phyloP scores from a whole-genome alignment of 2,329 filamentous ascomycete species.

The Berkeleyomyces rouxiae region DNA sequence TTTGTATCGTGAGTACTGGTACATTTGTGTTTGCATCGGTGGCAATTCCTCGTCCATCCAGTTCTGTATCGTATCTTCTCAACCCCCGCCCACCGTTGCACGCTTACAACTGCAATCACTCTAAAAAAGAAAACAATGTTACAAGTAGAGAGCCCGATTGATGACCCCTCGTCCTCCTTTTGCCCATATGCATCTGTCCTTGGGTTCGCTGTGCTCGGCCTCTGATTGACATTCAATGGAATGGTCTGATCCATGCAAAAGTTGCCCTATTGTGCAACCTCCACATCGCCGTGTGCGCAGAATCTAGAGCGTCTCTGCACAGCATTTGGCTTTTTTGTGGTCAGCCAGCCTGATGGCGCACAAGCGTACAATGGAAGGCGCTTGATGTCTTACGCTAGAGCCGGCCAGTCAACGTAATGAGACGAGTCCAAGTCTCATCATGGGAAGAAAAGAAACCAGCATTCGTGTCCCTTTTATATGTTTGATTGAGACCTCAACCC shows the following conservation, averaged over 20 bases:
- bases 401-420: neutral
- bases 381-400: too few relatives aligned
- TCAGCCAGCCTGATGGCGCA: neutral
- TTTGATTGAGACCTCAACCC: constrained; percentile 10
- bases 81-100: too few relatives aligned
- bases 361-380: too few relatives aligned
- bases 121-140: too few relatives aligned
- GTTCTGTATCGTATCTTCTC: too few relatives aligned
- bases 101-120: too few relatives aligned
- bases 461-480: neutral
- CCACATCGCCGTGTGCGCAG: neutral
- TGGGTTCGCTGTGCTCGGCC: neutral
- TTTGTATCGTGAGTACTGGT: too few relatives aligned
- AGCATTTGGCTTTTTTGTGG: neutral
- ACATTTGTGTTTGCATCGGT: too few relatives aligned
- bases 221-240: neutral
- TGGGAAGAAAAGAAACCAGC: neutral
- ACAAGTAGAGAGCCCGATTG: too few relatives aligned
- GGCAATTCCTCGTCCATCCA: too few relatives aligned
- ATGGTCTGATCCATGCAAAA: neutral
- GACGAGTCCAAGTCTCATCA: too few relatives aligned
- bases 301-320: neutral
- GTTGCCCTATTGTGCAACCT: neutral
- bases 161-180: neutral
- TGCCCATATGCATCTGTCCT: neutral